phyloP scores from a whole-genome alignment of 2,329 filamentous ascomycete genomes.

The Knufia fluminis region DNA sequence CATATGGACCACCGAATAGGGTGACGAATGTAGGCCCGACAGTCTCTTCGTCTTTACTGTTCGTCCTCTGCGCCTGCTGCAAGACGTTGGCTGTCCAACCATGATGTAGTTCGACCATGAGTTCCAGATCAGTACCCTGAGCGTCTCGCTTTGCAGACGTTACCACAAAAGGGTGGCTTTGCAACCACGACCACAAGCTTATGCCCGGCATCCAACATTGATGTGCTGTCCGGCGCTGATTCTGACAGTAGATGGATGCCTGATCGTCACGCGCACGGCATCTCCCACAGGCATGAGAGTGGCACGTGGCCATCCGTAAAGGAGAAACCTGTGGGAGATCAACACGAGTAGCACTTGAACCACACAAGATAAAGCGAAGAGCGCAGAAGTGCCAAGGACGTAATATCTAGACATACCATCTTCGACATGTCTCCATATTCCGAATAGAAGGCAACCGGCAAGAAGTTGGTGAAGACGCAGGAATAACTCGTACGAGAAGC shows the following conservation, averaged over 20 bases:
- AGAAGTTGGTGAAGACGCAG: too few relatives aligned
- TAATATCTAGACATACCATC: not conserved
- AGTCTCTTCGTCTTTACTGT: not conserved
- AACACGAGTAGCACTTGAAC: not conserved
- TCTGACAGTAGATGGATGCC: slow-evolving; percentile 10
- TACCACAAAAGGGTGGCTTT: slow-evolving; percentile 22
- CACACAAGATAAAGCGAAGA: not conserved
- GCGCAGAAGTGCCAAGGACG: not conserved
- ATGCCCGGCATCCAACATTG: slow-evolving; percentile 25
- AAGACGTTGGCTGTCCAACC: slow-evolving; percentile 25
- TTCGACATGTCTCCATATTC: too few relatives aligned
- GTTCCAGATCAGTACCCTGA: slow-evolving; percentile 18
- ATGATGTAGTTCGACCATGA: slow-evolving; percentile 25
- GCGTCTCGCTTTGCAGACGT: not conserved
- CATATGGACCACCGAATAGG: slow-evolving; percentile 26
- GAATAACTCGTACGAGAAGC: too few relatives aligned
- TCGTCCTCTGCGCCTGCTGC: not conserved
- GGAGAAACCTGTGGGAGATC: not conserved
- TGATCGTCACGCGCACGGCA: not conserved
- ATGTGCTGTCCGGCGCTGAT: slow-evolving; percentile 26
- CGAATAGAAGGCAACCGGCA: too few relatives aligned
- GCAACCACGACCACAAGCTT: slow-evolving; percentile 22
- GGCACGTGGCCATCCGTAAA: not conserved
- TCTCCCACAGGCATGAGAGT: not conserved
- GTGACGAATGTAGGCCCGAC: not conserved